Base-by-base conservation (phyloP, 2,329 filamentous ascomycete species). In the Cladosporium cucumerinum region DNA sequence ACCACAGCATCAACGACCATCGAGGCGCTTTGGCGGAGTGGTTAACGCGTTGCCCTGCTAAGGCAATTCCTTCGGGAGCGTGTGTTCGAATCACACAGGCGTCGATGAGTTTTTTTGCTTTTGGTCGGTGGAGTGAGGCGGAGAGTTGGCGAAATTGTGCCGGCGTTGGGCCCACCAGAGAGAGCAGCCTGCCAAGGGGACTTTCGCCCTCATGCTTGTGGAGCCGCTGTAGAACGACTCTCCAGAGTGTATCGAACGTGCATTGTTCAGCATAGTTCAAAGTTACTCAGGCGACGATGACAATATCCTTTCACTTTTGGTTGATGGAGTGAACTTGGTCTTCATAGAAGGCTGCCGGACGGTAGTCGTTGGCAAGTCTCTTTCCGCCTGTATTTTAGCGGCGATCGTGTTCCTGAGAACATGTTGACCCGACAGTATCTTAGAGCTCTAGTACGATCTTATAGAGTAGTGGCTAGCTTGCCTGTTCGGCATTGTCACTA, bases 51-150 rank as follows among this genome's bases (percentile, higher is more conserved):
- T 12, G 10, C 28, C 51, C 51, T 54, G 51, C 51, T 54, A 54
- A 54, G 51, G 28, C 10, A 12, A 6, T 54, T 14, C 43, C 57
- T 43, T 61, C 59, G 59, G 59, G 48, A 21, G 76, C 76, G 72
- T 73, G 74, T 73, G 76, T 78, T 78, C 76, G 76, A 78, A 78
- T 78, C 76, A 73, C 75, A 72, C 72, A 78, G 76, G 75, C 74
- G 63, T 69, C 68, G 68, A 54, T 54, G 39, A n/a, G 3, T 5
- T 11, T 46, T 46, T 46, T 46, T 46, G 39, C 12, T 46, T 46
- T 46, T 46, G 8, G n/a, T 21, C 39, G n/a, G 39, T 21, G 39
- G 39, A 21, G 39, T 46, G 39, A 46, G 39, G 39, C 23, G 39
- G n/a, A 21, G n/a, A 8, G n/a, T 3, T 46, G 39, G 39, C 39